Conservation (phyloP, 495 filamentous ascomycete species). For the Neurospora sp. region DNA sequence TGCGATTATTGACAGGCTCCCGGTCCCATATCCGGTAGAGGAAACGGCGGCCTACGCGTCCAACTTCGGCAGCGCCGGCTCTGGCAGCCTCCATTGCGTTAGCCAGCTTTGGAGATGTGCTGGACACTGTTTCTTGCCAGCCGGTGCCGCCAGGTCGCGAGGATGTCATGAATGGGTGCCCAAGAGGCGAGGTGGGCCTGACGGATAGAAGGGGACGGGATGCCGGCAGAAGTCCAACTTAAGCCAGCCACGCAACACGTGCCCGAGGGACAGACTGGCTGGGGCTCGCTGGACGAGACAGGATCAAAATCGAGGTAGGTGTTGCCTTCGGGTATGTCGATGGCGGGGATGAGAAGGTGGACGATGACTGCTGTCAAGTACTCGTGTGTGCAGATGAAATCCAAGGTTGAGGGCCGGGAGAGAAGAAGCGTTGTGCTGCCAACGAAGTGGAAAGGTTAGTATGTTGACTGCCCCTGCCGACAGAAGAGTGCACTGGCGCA, state of each 20-base stretch:
- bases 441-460: background rate
- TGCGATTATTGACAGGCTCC: conserved; percentile 73
- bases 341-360: background rate
- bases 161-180: conserved; percentile 9
- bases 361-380: background rate
- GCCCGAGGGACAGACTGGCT: background rate
- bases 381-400: background rate
- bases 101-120: conserved; percentile 19
- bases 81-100: conserved; percentile 34
- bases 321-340: background rate
- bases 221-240: background rate
- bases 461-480: background rate
- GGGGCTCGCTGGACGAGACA: background rate
- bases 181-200: background rate
- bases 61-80: conserved; percentile 24
- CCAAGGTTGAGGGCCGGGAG: background rate
- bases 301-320: background rate
- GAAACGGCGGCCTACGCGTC: conserved; percentile 53
- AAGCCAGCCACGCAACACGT: background rate
- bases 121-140: conserved; percentile 21
- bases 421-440: background rate
- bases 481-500: background rate
- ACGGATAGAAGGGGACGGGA: background rate
- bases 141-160: conserved; percentile 11
- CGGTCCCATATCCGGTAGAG: conserved; percentile 95